Base-by-base conservation (phyloP, 306 rosid genomes). In the Citrullus amarus region DNA sequence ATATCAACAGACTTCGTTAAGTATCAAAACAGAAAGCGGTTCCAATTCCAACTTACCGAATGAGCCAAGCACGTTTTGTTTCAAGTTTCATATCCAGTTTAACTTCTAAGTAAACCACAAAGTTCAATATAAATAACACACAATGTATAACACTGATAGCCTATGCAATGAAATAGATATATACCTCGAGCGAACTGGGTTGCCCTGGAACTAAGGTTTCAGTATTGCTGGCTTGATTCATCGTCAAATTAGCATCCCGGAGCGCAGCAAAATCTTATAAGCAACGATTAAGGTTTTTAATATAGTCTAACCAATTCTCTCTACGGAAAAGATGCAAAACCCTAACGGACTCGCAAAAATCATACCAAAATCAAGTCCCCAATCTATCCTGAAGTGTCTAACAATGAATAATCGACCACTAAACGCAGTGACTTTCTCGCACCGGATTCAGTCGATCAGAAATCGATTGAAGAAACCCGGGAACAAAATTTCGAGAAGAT, bases 191-290 rank as follows among this genome's bases (percentile, higher is more conserved):
- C 32, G 79, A 81, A 86, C 85, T 87, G 50, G 97, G 79, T 67
- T 85, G 89, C 17, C 59, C 84, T 2, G 90, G 84, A 79, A 90
- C 82, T 68, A 95, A 79, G 82, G 93, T 87, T 89, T 91, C 97
- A 20, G 91, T 85, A 79, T 84, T 85, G 80, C 87, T 86, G 84
- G 92, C 96, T 86, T 92, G 96, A 53, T 90, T 95, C 82, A 91
- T 86, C 93, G 80, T 91, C 77, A 80, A 76, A 78, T 72, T 59
- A 83, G 80, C 86, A 92, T 83, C 86, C 94, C 86, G 76, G 59
- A 39, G 61, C 63, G 80, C 32, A 79, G 67, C 51, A 81, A 74
- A 59, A 75, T 30, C 63, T 32, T 34, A 18, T 32, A 30, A 74
- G 48, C 46, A 74, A 74, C 30, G 63, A 74, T 74, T 74, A 32